phyloP scores from a whole-genome alignment of 2,329 filamentous ascomycete genomes.

The Fusarium bulbicola region DNA sequence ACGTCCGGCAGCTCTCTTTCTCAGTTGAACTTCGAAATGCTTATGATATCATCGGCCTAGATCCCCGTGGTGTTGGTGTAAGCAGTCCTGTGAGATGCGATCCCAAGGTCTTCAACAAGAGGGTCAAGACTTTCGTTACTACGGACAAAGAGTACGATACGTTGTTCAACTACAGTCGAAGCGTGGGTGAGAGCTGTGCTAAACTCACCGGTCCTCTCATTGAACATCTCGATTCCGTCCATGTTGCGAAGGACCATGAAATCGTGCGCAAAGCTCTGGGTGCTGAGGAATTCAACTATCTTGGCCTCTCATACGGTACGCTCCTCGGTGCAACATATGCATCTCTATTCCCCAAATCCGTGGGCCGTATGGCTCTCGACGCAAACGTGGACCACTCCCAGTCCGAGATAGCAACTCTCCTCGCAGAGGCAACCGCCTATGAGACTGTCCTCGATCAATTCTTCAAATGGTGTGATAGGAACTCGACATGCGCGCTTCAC shows the following conservation, averaged over 20 bases:
- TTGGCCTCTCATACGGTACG: constrained; percentile 51
- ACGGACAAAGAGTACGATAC: constrained; percentile 15
- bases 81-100: constrained; percentile 54
- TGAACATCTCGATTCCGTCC: constrained; percentile 35
- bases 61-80: constrained; percentile 54
- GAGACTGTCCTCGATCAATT: constrained; percentile 33
- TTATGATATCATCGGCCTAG: constrained; percentile 56
- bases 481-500: constrained; percentile 30
- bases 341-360: constrained; percentile 41
- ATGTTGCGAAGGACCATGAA: constrained; percentile 38
- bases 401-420: constrained; percentile 19
- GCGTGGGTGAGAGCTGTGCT: constrained; percentile 34
- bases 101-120: constrained; percentile 34
- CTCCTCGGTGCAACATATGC: constrained; percentile 47
- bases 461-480: constrained; percentile 36
- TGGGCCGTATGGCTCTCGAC: constrained; percentile 43
- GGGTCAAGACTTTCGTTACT: constrained; percentile 21
- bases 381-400: constrained; percentile 40
- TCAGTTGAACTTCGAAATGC: constrained; percentile 30
- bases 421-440: constrained; percentile 26
- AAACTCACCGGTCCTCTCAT: constrained; percentile 37
- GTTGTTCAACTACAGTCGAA: constrained; percentile 17
- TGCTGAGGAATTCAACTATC: constrained; percentile 42
- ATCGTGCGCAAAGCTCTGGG: constrained; percentile 37
- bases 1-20: constrained; percentile 16